Conservation (phyloP, 306 rosid species). For the Vigna radiata region DNA sequence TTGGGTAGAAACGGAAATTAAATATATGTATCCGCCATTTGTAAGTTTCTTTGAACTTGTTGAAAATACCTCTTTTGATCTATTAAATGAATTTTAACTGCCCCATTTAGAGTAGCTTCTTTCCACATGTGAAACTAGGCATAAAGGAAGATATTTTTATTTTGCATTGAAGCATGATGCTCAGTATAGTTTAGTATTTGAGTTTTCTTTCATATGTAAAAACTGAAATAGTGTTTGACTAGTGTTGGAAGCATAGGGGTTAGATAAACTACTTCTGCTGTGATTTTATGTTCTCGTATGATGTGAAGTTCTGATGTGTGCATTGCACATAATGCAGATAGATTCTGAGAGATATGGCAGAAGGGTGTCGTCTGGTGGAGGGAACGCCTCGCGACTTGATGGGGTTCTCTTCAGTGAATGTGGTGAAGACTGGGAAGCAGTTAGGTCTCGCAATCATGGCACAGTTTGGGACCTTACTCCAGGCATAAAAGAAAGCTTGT, state of each 20-base stretch:
- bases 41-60: conserved; percentile 38
- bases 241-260: not conserved
- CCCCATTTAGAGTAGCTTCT: too few species aligned
- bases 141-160: not conserved
- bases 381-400: conserved; percentile 1
- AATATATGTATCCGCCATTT: conserved; percentile 18
- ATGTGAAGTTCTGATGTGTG: not conserved
- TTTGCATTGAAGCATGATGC: not conserved
- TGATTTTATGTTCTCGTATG: not conserved
- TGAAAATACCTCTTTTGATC: not conserved
- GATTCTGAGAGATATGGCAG: conserved; percentile 1
- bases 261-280: not conserved
- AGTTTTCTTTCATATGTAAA: not conserved
- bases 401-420: conserved; percentile 5
- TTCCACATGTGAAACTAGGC: too few species aligned
- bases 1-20: conserved; percentile 14
- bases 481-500: conserved; percentile 34
- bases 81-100: too few species aligned
- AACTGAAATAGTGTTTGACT: not conserved
- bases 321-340: conserved; percentile 32
- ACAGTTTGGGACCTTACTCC: conserved; percentile 56
- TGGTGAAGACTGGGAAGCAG: not conserved
- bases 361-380: not conserved
- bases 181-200: not conserved
- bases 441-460: conserved; percentile 29